Evolutionary conservation across 2,329 filamentous ascomycete genomes (phyloP), one percentile per base, ranked within the genome.

Genomic region (Arthrinium phaeospermum): DNA sequence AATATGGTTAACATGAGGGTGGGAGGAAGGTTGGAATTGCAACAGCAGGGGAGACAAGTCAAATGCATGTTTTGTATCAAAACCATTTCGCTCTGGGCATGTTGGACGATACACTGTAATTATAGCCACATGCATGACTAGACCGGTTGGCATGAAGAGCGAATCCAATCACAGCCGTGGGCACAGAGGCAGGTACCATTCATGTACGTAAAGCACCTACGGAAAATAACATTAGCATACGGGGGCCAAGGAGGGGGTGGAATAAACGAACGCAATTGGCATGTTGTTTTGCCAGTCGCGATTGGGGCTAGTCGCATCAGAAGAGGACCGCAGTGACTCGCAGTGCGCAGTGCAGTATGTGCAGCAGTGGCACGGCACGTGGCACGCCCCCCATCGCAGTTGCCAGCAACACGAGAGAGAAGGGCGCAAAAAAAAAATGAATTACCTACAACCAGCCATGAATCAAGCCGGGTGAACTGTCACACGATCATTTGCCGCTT

Each of bases 1-100:
- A 19, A 41, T 41, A 41, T 41, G 57, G 57, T 64, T 64, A 41
- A 10, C 10, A 41, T 41, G 37, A 41, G n/a, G 57, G 57, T 41
- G 57, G 57, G 57, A 64, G 19, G 10, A 64, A 64, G 57, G 57
- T 64, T 64, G 34, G 34, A 64, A 64, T 64, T 37, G 57, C 13
- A 64, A 64, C 57, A 64, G 57, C 57, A 64, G 57, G 57, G 57
- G 41, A 64, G 57, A 64, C 57, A 64, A 61, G 41, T 64, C 57
- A 64, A 37, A 64, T 64, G 57, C 57, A 64, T 64, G 57, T 64
- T 64, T 64, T 64, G 57, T 64, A 64, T 64, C 57, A 64, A 64
- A 64, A 13, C 8, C 5, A 64, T 64, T 64, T 41, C 34, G 57
- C 57, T 41, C 57, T 64, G 57, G 57, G 57, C 57, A 41, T 64